Evolutionary conservation across 306 rosid species (phyloP), one percentile per base, ranked within the genome.

Genomic region (Cyamopsis tetragonoloba): DNA sequence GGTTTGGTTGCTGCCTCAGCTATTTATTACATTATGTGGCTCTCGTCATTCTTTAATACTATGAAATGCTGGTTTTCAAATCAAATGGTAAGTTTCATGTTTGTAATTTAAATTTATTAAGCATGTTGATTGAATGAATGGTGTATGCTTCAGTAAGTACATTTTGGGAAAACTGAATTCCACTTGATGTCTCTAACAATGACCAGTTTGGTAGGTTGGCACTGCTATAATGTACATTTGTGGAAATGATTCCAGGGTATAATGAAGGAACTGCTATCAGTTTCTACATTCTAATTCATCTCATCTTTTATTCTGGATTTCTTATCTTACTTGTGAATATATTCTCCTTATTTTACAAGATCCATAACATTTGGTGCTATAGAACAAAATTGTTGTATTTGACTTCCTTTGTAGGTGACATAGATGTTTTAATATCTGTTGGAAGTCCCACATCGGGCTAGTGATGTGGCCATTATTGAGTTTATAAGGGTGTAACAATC

Each of bases 231-330:
- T 17, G 48, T 24, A 51, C 51, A 51, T 69, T 65, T 9, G 56
- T 44, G 22, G 63, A 48, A 62, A 62, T 43, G 46, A 26, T 41
- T 60, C 49, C 20, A 20, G 11, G 44, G 34, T 28, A 43, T 56
- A 32, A 54, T 14, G 15, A 44, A 19, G 13, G 8, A 61, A 27
- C 35, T 15, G 24, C 27, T 27, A 28, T 59, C 31, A 59, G 13
- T 30, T 68, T 49, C 57, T 50, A 13, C 6, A 30, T 46, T 64
- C 66, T 50, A 60, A 35, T 44, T 74, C 2, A 0, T 31, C 27
- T 54, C 31, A 70, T 44, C 44, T 56, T 59, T 46, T 49, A 59
- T 76, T 59, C 44, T 41, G 34, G 70, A 65, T 55, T 42, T 32
- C 48, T 63, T 65, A 53, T 55, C 50, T 41, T 34, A 30, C 49